These are phyloP conservation scores for Sophora flavescens DNA, from an alignment of 306 rosid species.

Conservation along the genomic window DNA sequence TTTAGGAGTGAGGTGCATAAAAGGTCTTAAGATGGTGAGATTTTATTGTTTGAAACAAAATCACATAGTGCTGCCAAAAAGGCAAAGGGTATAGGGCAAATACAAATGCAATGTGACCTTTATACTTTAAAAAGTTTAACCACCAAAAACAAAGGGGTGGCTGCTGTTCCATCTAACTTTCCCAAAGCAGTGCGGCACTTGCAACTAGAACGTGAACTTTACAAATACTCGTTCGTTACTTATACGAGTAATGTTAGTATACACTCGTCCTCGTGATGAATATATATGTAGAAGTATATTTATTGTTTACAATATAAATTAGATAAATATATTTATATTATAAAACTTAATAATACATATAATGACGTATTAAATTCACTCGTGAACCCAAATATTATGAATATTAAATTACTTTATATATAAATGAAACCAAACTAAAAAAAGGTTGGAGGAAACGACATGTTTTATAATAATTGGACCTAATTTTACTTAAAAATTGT, in stretches of 20 bases:
- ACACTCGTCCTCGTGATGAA: no score
- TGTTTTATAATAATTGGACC: no score
- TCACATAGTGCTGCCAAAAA: constrained; percentile 52
- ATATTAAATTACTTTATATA: no score
- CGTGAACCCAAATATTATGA: no score
- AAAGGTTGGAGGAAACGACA: not conserved
- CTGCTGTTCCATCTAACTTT: constrained; percentile 53
- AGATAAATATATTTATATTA: no score
- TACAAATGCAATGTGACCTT: constrained; percentile 44
- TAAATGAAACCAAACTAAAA: not conserved
- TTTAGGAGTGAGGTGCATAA: constrained; percentile 25
- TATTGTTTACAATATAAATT: no score
- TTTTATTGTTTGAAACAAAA: constrained; percentile 53
- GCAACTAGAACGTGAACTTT: constrained; percentile 60
- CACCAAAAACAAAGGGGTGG: constrained; percentile 65
- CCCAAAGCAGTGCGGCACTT: constrained; percentile 65
- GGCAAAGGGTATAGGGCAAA: constrained; percentile 49
- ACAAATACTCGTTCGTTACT: constrained; percentile 1
- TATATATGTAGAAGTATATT: no score
- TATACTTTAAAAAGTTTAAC: constrained; percentile 50
- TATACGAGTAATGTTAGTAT: no score
- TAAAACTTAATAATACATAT: no score
- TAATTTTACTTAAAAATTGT: no score
- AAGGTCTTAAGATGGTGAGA: constrained; percentile 36
- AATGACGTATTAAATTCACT: no score